A percentile compares a stretch with the other conserved stretches of the same genome.
These are phyloP conservation scores for Prorocentrum cordatum DNA, from an alignment of 169 alveolate species.

Conservation along the genomic window DNA sequence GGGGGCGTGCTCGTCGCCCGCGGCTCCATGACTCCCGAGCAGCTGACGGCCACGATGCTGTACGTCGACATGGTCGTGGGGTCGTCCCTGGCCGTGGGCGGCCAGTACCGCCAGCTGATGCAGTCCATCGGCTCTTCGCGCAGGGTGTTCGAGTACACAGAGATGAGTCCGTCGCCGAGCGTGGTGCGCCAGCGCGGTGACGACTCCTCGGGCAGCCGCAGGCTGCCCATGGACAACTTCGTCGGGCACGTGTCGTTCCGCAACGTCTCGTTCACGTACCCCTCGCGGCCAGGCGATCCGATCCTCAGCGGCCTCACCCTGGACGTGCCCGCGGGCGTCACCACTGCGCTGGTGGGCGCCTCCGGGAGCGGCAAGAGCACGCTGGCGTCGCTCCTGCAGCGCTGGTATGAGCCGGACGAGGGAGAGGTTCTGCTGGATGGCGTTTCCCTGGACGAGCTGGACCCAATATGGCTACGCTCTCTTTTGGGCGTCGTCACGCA, in stretches of 20 bases:
- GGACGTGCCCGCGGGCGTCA: neutral
- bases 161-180: conserved; percentile 13
- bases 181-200: neutral
- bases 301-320: conserved; percentile 1
- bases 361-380: conserved; percentile 26
- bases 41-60: conserved; percentile 26
- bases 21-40: conserved; percentile 5
- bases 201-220: too few relatives aligned
- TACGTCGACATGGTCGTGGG: conserved; percentile 63
- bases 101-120: conserved; percentile 55
- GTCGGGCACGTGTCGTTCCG: too few relatives aligned
- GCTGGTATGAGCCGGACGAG: conserved; percentile 29
- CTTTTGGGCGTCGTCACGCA: conserved; percentile 33
- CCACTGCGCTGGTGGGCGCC: conserved; percentile 8
- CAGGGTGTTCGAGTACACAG: conserved; percentile 47
- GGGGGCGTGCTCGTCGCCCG: conserved; percentile 52
- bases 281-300: conserved; percentile 14
- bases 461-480: conserved; percentile 38
- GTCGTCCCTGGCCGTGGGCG: conserved; percentile 42
- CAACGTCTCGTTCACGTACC: conserved; percentile 27
- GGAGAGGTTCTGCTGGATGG: conserved; percentile 24
- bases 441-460: neutral
- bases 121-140: conserved; percentile 41
- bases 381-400: conserved; percentile 12
- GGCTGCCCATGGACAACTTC: too few relatives aligned